A percentile compares a stretch with the other conserved stretches of the same genome.
Evolutionary conservation across 805 yeast genomes (phyloP).

Genomic region (Monosporozyma aerobia): DNA sequence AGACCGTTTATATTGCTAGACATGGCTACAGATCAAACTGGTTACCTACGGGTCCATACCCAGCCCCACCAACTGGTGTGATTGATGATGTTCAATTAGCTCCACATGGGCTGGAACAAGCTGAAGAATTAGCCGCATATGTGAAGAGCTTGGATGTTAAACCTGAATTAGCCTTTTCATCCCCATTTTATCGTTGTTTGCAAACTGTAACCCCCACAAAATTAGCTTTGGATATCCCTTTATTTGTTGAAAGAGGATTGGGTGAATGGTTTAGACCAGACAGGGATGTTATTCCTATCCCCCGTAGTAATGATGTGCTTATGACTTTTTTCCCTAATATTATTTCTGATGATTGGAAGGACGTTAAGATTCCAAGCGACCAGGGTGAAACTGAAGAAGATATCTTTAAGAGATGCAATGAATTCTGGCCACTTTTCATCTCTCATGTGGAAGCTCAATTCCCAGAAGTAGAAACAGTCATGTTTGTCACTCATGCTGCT

Average conservation of each 20-base stretch:
- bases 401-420: constrained; percentile 50
- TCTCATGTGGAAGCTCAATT: constrained; percentile 45
- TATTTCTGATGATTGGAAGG: constrained; percentile 36
- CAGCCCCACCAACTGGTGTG: constrained; percentile 79
- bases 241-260: constrained; percentile 70
- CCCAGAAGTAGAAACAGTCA: constrained; percentile 52
- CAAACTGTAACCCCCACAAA: constrained; percentile 76
- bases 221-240: constrained; percentile 44
- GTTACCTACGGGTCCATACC: constrained; percentile 61
- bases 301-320: constrained; percentile 48
- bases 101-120: constrained; percentile 82
- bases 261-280: constrained; percentile 90
- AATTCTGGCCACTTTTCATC: constrained; percentile 50
- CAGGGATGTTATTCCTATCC: constrained; percentile 59
- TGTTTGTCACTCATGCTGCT: constrained; percentile 88
- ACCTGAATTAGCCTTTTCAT: constrained; percentile 64
- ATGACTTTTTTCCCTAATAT: constrained; percentile 45
- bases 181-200: constrained; percentile 88
- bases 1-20: constrained; percentile 63
- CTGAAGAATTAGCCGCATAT: constrained; percentile 62
- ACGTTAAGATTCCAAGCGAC: constrained; percentile 50
- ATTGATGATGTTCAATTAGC: constrained; percentile 88
- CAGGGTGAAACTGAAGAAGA: constrained; percentile 70
- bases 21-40: constrained; percentile 93
- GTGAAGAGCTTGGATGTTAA: constrained; percentile 35